Evolutionary conservation across 345 rosid species (phyloP).

Genomic region (Eucalyptus virginea): DNA sequence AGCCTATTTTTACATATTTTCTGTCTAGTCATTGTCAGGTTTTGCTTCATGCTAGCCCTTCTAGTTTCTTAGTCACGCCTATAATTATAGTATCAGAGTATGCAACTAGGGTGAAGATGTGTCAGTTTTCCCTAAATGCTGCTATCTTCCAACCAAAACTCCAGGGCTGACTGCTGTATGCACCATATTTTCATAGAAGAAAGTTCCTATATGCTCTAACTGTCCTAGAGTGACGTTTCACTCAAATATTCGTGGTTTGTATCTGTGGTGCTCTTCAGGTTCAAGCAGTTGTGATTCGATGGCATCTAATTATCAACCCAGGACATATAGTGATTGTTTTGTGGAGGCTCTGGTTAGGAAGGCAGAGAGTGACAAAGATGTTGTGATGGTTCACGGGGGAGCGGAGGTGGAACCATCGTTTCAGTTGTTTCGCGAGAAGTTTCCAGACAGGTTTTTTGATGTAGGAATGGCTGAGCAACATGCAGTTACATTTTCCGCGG

Average conservation of each 20-base stretch:
- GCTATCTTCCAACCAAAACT: not conserved
- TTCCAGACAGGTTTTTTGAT: slow-evolving; percentile 66
- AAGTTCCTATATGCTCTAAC: not conserved
- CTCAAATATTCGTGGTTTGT: not conserved
- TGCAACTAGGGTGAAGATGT: not conserved
- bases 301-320: slow-evolving; percentile 11
- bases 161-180: not conserved
- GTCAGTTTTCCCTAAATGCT: not conserved
- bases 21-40: not conserved
- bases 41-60: not conserved
- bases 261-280: slow-evolving; percentile 15
- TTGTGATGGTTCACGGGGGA: slow-evolving; percentile 80
- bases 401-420: slow-evolving; percentile 66
- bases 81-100: not conserved
- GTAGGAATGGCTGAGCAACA: slow-evolving; percentile 97
- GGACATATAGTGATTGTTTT: slow-evolving; percentile 76
- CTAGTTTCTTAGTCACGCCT: not conserved
- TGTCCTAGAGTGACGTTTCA: not conserved
- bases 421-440: slow-evolving; percentile 49
- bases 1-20: not conserved
- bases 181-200: not conserved
- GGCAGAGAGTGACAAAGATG: slow-evolving; percentile 79
- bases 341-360: slow-evolving; percentile 64
- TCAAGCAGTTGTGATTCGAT: slow-evolving; percentile 2
- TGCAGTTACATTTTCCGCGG: slow-evolving; percentile 95